A percentile compares a stretch with the other conserved stretches of the same genome.
Evolutionary conservation across 2,329 filamentous ascomycete genomes (phyloP).

Genomic region (Geosmithia flava): DNA sequence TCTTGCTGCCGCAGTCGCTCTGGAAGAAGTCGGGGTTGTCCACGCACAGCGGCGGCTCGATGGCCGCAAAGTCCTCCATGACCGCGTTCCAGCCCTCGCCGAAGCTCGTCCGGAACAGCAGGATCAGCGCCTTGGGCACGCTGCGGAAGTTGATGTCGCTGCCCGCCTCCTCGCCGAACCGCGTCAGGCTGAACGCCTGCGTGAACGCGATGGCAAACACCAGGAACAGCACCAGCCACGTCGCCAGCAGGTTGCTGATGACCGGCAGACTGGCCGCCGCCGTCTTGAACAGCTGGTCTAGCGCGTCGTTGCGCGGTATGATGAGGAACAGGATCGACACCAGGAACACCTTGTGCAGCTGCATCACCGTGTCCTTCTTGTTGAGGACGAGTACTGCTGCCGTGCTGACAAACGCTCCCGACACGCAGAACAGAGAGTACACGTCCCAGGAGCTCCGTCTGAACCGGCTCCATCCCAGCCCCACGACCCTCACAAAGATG

Average conservation of each 20-base stretch:
- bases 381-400: slow-evolving; percentile 64
- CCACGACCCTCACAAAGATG: slow-evolving; percentile 70
- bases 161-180: slow-evolving; percentile 62
- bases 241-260: slow-evolving; percentile 85
- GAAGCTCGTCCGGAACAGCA: slow-evolving; percentile 85
- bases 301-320: slow-evolving; percentile 90
- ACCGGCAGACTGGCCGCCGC: slow-evolving; percentile 84
- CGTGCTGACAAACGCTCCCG: slow-evolving; percentile 65
- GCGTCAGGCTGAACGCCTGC: slow-evolving; percentile 88
- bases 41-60: slow-evolving; percentile 72
- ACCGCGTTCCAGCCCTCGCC: slow-evolving; percentile 95
- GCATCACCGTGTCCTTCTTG: slow-evolving; percentile 41
- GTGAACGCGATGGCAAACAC: slow-evolving; percentile 95
- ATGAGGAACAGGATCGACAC: slow-evolving; percentile 81
- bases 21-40: slow-evolving; percentile 60
- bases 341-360: slow-evolving; percentile 87
- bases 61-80: slow-evolving; percentile 88
- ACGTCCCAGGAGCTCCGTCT: slow-evolving; percentile 91
- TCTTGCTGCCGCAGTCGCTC: slow-evolving; percentile 83
- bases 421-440: slow-evolving; percentile 70
- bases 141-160: slow-evolving; percentile 86
- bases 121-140: slow-evolving; percentile 84
- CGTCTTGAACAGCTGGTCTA: slow-evolving; percentile 98
- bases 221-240: slow-evolving; percentile 94
- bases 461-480: slow-evolving; percentile 86